Base-by-base conservation (phyloP, 2,329 filamentous ascomycete genomes). In the Bipolaris gigantea region DNA sequence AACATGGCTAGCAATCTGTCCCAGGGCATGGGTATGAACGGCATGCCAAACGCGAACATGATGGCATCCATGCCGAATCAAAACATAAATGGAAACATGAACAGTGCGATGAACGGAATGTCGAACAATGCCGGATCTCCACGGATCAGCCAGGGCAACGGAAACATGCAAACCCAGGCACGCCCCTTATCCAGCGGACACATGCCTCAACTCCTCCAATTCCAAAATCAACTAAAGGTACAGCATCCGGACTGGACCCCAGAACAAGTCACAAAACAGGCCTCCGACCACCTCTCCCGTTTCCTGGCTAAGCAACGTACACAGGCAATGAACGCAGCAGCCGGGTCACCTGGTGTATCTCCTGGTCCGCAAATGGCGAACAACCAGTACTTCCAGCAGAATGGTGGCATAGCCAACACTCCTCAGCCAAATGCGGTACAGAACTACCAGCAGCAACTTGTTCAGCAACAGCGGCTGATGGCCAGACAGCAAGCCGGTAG, bases 391-490 rank as follows among this genome's bases (percentile, higher is more conserved):
- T 57, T 72, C 34, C 65, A 68, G 43, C 64, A 62, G 18, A 73
- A 70, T 25, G 64, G 63, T 41, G 61, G 61, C 35, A 67, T 68
- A 60, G 63, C 62, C 38, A 66, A 61, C 33, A 70, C 64, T 50
- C 64, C 71, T 19, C 67, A 69, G 21, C 67, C 69, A 33, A 72
- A 65, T 35, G 66, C 70, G 18, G 71, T 73, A 32, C 70, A 73
- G 47, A 67, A 69, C 32, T 75, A 74, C 52, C 71, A 74, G 47
- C 64, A 68, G 48, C 71, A 74, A 45, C 67, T 75, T 50, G 65
- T 72, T 33, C 68, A 72, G 50, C 73, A 74, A 54, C 72, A 75
- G 56, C 69, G 68, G 48, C 59, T 73, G 60, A 70, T 75, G 71
- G 55, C 48, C 19, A 52, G 60, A 50, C 71, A 72, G 46, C 67